Evolutionary conservation across 441 rosid species (phyloP).

Genomic region (Populus hybrid): DNA sequence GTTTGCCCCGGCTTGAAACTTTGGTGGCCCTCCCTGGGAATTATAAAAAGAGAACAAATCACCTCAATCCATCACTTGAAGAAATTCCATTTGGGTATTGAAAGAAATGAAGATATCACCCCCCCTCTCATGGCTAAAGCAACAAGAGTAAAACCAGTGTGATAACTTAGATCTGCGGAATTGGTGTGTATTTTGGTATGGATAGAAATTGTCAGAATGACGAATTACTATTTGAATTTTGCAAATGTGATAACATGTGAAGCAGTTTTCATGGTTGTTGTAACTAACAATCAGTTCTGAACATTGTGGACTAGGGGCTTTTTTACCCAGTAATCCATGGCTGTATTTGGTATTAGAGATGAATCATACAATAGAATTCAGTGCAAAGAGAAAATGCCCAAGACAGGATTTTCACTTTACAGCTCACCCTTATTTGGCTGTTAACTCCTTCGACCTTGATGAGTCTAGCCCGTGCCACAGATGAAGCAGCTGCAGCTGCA

Average conservation of each 20-base stretch:
- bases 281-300: not conserved
- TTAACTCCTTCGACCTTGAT: too few relatives aligned
- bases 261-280: not conserved
- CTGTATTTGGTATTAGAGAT: not conserved
- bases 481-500: slow-evolving; percentile 98
- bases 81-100: not conserved
- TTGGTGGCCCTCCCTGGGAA: slow-evolving; percentile 66
- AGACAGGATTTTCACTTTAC: slow-evolving; percentile 41
- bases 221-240: not conserved
- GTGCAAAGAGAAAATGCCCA: not conserved
- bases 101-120: not conserved
- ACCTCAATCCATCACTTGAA: slow-evolving; percentile 3
- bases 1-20: slow-evolving; percentile 46
- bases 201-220: not conserved
- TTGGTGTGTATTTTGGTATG: too few relatives aligned
- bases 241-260: not conserved
- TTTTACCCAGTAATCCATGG: not conserved
- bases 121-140: not conserved
- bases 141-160: not conserved
- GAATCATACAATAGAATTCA: not conserved
- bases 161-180: not conserved
- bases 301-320: not conserved
- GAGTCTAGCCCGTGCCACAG: slow-evolving; percentile 81
- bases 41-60: slow-evolving; percentile 12
- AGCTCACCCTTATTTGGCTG: slow-evolving; percentile 60